Evolutionary conservation across 73 alveolate genomes (phyloP).

Genomic region (Blepharisma japonicum): DNA sequence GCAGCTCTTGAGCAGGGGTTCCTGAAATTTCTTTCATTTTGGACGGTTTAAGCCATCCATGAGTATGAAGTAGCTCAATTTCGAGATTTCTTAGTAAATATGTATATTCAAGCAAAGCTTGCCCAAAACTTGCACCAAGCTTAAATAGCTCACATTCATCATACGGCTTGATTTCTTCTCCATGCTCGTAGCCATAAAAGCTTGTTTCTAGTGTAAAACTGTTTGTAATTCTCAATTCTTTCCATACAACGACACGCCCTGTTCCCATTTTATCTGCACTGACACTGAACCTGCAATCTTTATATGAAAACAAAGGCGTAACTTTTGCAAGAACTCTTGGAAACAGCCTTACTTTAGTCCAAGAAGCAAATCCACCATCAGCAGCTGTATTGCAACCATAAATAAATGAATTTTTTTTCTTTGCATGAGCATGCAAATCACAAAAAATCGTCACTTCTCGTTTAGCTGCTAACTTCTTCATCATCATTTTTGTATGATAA

Average conservation of each 20-base stretch:
- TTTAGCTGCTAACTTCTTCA: conserved; percentile 83
- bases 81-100: conserved; percentile 36
- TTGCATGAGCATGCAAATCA: conserved; percentile 99
- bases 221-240: conserved; percentile 84
- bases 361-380: conserved; percentile 52
- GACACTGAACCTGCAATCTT: conserved; percentile 85
- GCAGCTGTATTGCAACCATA: conserved; percentile 18
- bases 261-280: conserved; percentile 89
- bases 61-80: conserved; percentile 42
- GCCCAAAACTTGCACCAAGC: not conserved
- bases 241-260: conserved; percentile 85
- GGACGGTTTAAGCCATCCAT: conserved; percentile 57
- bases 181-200: conserved; percentile 92
- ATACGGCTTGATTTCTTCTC: conserved; percentile 19
- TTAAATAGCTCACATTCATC: too few relatives aligned
- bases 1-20: conserved; percentile 41
- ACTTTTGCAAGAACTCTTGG: conserved; percentile 79
- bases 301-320: conserved; percentile 79
- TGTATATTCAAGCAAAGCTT: conserved; percentile 7
- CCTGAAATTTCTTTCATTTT: conserved; percentile 46
- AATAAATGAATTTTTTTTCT: conserved; percentile 53
- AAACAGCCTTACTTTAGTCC: conserved; percentile 81
- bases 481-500: conserved; percentile 83
- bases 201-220: conserved; percentile 90
- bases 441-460: conserved; percentile 93